Evolutionary conservation across 306 rosid species (phyloP).

Genomic region (Rosa persica): DNA sequence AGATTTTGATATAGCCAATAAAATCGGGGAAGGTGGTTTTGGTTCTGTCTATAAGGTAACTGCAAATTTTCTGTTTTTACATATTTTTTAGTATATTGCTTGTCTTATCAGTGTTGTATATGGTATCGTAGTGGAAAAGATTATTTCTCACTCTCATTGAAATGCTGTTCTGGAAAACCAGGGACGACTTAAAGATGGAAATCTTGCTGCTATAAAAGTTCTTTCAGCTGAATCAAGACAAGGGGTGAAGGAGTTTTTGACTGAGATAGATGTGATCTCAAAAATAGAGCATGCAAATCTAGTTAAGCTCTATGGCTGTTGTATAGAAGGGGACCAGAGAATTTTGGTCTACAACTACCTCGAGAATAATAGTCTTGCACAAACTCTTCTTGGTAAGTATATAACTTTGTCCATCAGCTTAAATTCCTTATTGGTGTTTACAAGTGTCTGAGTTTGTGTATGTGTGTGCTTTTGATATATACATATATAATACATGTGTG

Average conservation of each 20-base stretch:
- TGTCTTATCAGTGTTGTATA: conserved; percentile 8
- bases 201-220: conserved; percentile 87
- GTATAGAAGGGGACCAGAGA: conserved; percentile 71
- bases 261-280: conserved; percentile 87
- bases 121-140: conserved; percentile 5
- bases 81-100: conserved; percentile 9
- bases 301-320: conserved; percentile 87
- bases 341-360: conserved; percentile 94
- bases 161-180: conserved; percentile 36
- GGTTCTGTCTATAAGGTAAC: conserved; percentile 92
- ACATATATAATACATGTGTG: neutral
- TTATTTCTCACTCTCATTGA: conserved; percentile 17
- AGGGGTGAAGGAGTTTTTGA: conserved; percentile 90
- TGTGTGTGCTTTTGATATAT: neutral
- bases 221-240: conserved; percentile 87
- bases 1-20: conserved; percentile 63
- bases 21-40: conserved; percentile 98
- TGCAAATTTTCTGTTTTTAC: conserved; percentile 12
- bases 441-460: neutral
- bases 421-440: conserved; percentile 2
- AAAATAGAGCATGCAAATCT: conserved; percentile 84
- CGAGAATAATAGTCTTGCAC: conserved; percentile 86
- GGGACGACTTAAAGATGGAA: conserved; percentile 87
- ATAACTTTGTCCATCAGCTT: conserved; percentile 4
- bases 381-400: conserved; percentile 73